Evolutionary conservation across 495 filamentous ascomycete species (phyloP).

Genomic region (Chaetomium fimeti): DNA sequence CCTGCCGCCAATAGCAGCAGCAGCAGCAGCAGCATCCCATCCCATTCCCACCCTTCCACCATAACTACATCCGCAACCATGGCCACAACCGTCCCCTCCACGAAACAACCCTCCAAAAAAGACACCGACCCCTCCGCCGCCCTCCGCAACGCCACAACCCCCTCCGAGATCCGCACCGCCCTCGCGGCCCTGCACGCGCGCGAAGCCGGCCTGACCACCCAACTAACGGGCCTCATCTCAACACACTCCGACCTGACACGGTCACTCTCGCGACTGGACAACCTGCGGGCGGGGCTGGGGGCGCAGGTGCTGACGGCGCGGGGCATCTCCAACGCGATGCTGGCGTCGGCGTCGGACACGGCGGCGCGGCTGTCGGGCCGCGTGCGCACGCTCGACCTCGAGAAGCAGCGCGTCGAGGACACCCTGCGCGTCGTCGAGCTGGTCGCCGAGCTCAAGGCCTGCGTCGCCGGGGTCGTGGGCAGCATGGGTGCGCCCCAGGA

Average conservation of each 20-base stretch:
- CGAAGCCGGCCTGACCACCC: slow-evolving; percentile 69
- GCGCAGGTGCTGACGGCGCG: slow-evolving; percentile 83
- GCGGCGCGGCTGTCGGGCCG: slow-evolving; percentile 82
- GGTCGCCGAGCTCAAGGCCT: slow-evolving; percentile 92
- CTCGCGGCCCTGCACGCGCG: slow-evolving; percentile 70
- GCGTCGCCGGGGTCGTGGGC: slow-evolving; percentile 89
- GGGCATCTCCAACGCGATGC: slow-evolving; percentile 80
- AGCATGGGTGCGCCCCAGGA: slow-evolving; percentile 98
- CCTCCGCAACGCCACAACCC: slow-evolving; percentile 67
- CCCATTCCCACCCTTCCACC: slow-evolving; percentile 8
- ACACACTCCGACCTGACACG: slow-evolving; percentile 81
- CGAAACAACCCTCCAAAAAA: slow-evolving; percentile 7
- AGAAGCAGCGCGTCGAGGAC: slow-evolving; percentile 84
- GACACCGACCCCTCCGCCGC: slow-evolving; percentile 31
- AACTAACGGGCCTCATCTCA: slow-evolving; percentile 70
- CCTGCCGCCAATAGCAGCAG: slow-evolving; percentile 22
- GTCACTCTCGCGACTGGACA: slow-evolving; percentile 81
- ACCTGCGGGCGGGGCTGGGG: slow-evolving; percentile 83
- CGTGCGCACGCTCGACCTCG: slow-evolving; percentile 80
- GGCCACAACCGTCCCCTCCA: slow-evolving; percentile 9
- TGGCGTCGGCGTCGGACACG: slow-evolving; percentile 77
- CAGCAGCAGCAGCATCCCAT: slow-evolving; percentile 21
- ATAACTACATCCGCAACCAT: slow-evolving; percentile 11
- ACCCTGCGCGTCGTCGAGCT: slow-evolving; percentile 93
- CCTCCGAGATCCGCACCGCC: slow-evolving; percentile 74